These are phyloP conservation scores for Plasmodium gonderi DNA, from an alignment of 169 alveolate genomes.

Conservation along the genomic window DNA sequence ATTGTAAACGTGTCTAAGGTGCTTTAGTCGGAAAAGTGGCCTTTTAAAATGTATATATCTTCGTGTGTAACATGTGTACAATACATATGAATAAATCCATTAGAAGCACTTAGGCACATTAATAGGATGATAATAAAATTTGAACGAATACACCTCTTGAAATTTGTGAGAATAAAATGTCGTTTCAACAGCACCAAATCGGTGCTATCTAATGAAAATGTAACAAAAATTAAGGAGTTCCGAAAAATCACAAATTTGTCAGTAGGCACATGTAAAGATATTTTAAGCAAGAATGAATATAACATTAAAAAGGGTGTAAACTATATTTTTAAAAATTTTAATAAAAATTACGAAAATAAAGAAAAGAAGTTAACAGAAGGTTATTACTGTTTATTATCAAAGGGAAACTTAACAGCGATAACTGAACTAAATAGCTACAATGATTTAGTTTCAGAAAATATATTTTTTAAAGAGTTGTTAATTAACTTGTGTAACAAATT, in stretches of 20 bases:
- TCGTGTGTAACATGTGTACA: neutral
- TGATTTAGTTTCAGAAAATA: slow-evolving; percentile 67
- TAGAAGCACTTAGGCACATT: neutral
- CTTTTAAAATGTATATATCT: neutral
- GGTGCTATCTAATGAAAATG: slow-evolving; percentile 8
- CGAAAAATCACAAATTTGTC: slow-evolving; percentile 69
- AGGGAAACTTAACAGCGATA: slow-evolving; percentile 20
- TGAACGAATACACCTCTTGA: neutral
- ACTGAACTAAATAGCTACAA: slow-evolving; percentile 36
- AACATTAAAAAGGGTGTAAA: slow-evolving; percentile 48
- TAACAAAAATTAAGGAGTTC: slow-evolving; percentile 49
- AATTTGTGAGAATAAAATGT: neutral
- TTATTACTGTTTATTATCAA: slow-evolving; percentile 40
- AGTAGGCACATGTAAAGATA: slow-evolving; percentile 39
- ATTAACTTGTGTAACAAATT: slow-evolving; percentile 47
- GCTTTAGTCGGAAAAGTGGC: neutral
- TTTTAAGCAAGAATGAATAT: slow-evolving; percentile 65
- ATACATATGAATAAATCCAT: neutral
- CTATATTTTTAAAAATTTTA: slow-evolving; percentile 63
- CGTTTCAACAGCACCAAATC: slow-evolving; percentile 14
- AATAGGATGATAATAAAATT: neutral
- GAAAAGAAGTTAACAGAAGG: slow-evolving; percentile 61
- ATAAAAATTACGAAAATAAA: slow-evolving; percentile 19
- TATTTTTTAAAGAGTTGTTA: slow-evolving; percentile 66
- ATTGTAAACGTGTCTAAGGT: neutral